Conservation (phyloP, 1,284 basidiomycete genomes). For the Ceratobasidium theobromae region DNA sequence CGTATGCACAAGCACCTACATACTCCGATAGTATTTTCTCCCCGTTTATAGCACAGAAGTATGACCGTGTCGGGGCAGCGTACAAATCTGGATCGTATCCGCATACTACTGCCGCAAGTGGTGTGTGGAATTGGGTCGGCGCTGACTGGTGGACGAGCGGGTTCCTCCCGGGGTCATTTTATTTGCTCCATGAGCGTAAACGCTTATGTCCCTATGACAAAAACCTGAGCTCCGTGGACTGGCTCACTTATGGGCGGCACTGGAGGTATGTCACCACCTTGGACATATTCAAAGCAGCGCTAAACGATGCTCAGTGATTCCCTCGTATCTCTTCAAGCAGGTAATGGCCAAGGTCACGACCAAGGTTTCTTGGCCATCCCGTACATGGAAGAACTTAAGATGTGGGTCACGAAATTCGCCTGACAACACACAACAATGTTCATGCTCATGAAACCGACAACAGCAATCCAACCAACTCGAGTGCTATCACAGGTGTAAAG, state of each 20-base stretch:
- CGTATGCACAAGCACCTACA: not conserved
- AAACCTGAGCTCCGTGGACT: constrained; percentile 34
- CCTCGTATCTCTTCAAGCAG: constrained; percentile 3
- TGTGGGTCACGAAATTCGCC: constrained; percentile 40
- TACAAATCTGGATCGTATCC: constrained; percentile 54
- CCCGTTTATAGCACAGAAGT: constrained; percentile 22
- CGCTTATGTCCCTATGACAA: constrained; percentile 46
- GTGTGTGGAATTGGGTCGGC: constrained; percentile 54
- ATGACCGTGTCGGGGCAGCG: constrained; percentile 7
- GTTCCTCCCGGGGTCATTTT: constrained; percentile 64
- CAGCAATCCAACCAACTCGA: constrained; percentile 47
- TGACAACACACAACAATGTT: too few relatives aligned
- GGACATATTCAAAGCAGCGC: constrained; percentile 54
- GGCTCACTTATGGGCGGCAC: constrained; percentile 58
- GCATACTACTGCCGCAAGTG: constrained; percentile 55
- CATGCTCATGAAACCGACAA: not conserved
- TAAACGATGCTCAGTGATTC: constrained; percentile 54
- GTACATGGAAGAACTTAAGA: constrained; percentile 55
- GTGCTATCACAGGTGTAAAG: constrained; percentile 46
- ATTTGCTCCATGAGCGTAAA: constrained; percentile 54
- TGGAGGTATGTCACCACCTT: constrained; percentile 29
- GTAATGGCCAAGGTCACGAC: constrained; percentile 51
- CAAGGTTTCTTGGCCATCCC: constrained; percentile 46
- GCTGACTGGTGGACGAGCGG: constrained; percentile 67
- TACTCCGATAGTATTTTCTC: constrained; percentile 26